Evolutionary conservation across 805 yeast genomes (phyloP), one percentile per base, ranked within the genome.

Genomic region (Cyberlindnera xishuangbannaensis): DNA sequence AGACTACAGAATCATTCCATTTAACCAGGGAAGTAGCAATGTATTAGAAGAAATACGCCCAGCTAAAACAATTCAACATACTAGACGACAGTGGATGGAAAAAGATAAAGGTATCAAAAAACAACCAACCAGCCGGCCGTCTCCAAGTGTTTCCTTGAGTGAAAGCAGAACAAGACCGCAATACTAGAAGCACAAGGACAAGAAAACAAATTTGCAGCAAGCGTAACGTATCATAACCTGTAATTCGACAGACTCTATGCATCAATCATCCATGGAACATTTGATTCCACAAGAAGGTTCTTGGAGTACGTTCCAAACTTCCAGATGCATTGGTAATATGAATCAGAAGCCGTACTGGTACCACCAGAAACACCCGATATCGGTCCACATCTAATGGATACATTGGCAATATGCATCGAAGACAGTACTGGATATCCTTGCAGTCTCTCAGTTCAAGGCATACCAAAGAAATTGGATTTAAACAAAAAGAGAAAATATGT

Each of bases 321-420:
- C 20, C 26, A 31, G 15, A 35, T 41, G 27, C 45, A 41, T 41
- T 38, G 43, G 45, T 27, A 41, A 36, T 30, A 41, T 41, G 43
- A 25, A 39, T 35, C 34, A 36, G 25, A 26, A 27, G 20, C 11
- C 28, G 39, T 31, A 40, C 41, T 34, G 15, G 20, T 23, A 7
- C 9, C 15, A 14, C 18, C 16, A 28, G 13, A 12, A 12, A 12
- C 9, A 9, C 23, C 12, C 9, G 23, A 12, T 12, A 20, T 20
- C 12, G 23, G 9, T 20, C 23, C 23, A 20, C 23, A 12, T 18
- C 12, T 18, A 11, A 18, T 10, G n/a, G n/a, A 28, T 18, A 18
- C 21, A 18, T 27, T 25, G 9, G 15, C 6, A 13, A 32, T 12
- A 31, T 12, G 18, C 5, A 18, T 18, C 8, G 15, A 15, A 8